Conservation (phyloP, 495 filamentous ascomycete species). For the Aspergillus carlsbadensis region DNA sequence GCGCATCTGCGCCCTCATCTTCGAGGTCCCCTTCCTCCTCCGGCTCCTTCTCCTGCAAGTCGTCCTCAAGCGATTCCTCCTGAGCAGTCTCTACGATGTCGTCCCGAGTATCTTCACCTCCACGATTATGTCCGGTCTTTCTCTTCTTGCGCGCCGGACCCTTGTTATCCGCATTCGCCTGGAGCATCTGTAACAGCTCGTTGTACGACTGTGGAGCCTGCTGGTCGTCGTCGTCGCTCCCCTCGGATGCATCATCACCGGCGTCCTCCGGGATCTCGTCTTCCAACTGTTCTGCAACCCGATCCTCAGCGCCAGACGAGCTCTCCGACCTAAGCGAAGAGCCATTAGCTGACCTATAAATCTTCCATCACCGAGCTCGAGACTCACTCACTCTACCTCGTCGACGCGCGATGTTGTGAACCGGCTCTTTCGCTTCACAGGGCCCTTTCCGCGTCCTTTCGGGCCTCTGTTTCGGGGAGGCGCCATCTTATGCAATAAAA, state of each 20-base stretch:
- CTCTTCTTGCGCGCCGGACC: conserved; percentile 64
- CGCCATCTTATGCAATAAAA: conserved; percentile 15
- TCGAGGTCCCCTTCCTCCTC: conserved; percentile 40
- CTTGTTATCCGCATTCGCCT: conserved; percentile 44
- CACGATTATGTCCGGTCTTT: conserved; percentile 52
- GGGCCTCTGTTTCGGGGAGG: conserved; percentile 23
- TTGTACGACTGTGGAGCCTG: conserved; percentile 55
- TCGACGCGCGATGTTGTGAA: conserved; percentile 43
- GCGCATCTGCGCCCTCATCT: conserved; percentile 38
- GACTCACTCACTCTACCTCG: conserved; percentile 37
- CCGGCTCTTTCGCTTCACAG: conserved; percentile 21
- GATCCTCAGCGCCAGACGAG: conserved; percentile 31
- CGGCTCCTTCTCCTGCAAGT: conserved; percentile 37
- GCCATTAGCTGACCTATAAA: conserved; percentile 17
- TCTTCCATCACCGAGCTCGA: not conserved
- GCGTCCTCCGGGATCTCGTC: conserved; percentile 28
- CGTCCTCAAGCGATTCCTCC: conserved; percentile 26
- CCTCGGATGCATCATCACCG: conserved; percentile 37
- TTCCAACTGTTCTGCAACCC: conserved; percentile 17
- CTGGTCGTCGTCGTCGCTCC: conserved; percentile 49
- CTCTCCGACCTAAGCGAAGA: conserved; percentile 29
- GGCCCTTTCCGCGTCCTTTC: conserved; percentile 33
- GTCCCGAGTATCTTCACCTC: conserved; percentile 13
- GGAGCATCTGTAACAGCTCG: conserved; percentile 64
- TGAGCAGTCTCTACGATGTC: conserved; percentile 13